Evolutionary conservation across 2,329 filamentous ascomycete genomes (phyloP).

Genomic region (Fonsecaea pugnacius): DNA sequence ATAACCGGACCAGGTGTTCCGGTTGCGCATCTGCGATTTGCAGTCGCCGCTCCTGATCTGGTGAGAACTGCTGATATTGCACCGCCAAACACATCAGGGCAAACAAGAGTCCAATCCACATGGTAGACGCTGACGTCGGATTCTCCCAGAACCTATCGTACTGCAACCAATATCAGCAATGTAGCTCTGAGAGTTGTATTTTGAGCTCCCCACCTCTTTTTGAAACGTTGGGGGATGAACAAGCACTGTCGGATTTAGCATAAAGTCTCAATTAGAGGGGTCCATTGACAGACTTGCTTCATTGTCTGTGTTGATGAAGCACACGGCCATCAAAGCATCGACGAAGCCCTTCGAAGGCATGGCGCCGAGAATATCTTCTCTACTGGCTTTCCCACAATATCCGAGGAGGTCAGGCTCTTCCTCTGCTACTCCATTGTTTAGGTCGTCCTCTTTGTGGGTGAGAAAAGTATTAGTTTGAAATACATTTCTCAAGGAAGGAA

Average conservation of each 20-base stretch:
- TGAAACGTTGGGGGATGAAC: slow-evolving; percentile 33
- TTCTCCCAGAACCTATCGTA: slow-evolving; percentile 60
- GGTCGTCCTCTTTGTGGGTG: neutral
- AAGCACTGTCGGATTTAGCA: slow-evolving; percentile 23
- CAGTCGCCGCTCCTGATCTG: slow-evolving; percentile 15
- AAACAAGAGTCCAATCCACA: slow-evolving; percentile 59
- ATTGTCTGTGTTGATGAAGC: slow-evolving; percentile 25
- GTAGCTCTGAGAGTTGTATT: neutral
- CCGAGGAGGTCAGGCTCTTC: slow-evolving; percentile 13
- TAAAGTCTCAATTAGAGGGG: neutral
- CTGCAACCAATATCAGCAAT: slow-evolving; percentile 39
- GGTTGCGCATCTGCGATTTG: slow-evolving; percentile 21
- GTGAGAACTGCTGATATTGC: slow-evolving; percentile 28
- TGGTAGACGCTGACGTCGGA: slow-evolving; percentile 51
- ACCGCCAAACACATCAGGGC: slow-evolving; percentile 50
- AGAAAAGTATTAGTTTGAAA: neutral
- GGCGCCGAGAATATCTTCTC: slow-evolving; percentile 19
- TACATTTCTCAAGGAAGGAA: slow-evolving; percentile 19
- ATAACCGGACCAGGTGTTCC: slow-evolving; percentile 40
- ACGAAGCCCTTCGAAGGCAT: slow-evolving; percentile 23
- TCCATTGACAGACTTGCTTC: slow-evolving; percentile 24
- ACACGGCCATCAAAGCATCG: slow-evolving; percentile 37
- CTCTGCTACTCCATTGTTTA: neutral
- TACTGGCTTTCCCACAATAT: neutral
- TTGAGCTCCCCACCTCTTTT: slow-evolving; percentile 25